A percentile compares a stretch with the other conserved stretches of the same genome.
These are phyloP conservation scores for Alnus glutinosa DNA, from an alignment of 306 rosid genomes.

Conservation along the genomic window DNA sequence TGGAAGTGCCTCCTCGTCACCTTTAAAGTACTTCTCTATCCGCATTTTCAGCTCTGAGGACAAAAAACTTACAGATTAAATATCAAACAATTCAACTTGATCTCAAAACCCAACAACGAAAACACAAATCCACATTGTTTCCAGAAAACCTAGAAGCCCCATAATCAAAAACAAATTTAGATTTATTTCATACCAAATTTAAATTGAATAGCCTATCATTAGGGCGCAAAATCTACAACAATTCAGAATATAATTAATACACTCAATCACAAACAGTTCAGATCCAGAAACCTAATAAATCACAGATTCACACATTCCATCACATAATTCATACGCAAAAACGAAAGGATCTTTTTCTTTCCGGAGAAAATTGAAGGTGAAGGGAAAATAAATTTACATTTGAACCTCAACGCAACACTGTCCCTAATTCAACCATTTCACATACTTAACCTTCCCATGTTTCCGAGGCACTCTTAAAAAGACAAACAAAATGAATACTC, in stretches of 20 bases:
- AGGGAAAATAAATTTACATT: not conserved
- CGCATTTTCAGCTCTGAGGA: slow-evolving; percentile 56
- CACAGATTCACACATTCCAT: not conserved
- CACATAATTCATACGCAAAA: not conserved
- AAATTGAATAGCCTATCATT: not conserved
- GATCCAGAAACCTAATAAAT: not conserved
- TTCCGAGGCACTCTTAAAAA: not conserved
- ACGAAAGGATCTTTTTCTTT: too few relatives aligned
- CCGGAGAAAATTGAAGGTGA: too few relatives aligned
- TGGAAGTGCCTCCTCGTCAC: slow-evolving; percentile 67
- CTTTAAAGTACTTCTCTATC: slow-evolving; percentile 68
- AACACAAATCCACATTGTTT: not conserved
- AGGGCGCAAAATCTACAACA: not conserved
- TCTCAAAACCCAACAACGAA: not conserved
- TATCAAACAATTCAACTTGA: not conserved
- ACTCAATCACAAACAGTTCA: not conserved
- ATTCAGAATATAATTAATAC: not conserved
- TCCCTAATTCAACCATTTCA: not conserved
- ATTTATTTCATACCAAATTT: not conserved
- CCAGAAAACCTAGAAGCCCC: not conserved
- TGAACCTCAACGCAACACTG: not conserved
- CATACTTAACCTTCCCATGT: not conserved
- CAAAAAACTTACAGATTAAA: not conserved
- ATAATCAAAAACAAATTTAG: not conserved
- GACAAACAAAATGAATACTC: not conserved